Conservation (phyloP, 805 yeast species). For the Kuraishia molischiana region DNA sequence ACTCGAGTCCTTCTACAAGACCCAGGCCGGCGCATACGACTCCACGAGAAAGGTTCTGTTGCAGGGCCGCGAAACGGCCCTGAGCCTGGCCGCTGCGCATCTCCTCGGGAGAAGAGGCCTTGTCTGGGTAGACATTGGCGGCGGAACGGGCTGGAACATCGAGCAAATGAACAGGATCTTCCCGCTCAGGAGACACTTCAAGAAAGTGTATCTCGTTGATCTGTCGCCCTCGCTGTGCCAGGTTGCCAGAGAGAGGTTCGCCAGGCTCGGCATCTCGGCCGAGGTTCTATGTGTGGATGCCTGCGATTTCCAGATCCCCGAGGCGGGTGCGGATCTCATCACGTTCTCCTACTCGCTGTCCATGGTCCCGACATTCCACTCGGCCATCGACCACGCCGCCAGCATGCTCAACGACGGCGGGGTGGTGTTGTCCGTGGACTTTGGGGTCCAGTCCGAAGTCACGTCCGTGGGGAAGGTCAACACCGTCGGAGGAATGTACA, state of each 20-base stretch:
- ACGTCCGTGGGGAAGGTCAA: slow-evolving; percentile 59
- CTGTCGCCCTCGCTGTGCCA: slow-evolving; percentile 69
- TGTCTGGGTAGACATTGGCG: slow-evolving; percentile 77
- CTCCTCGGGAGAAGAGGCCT: slow-evolving; percentile 30
- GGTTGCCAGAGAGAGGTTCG: slow-evolving; percentile 54
- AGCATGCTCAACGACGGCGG: slow-evolving; percentile 46
- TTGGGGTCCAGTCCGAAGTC: slow-evolving; percentile 64
- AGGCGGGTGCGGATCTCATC: slow-evolving; percentile 51
- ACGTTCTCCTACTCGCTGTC: slow-evolving; percentile 76
- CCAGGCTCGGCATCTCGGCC: slow-evolving; percentile 44
- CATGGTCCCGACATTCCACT: slow-evolving; percentile 78
- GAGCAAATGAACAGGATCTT: slow-evolving; percentile 59
- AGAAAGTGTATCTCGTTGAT: slow-evolving; percentile 64
- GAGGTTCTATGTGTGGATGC: slow-evolving; percentile 69
- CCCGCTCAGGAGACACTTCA: slow-evolving; percentile 39
- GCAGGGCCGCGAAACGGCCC: slow-evolving; percentile 61
- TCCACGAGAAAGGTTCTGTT: slow-evolving; percentile 55
- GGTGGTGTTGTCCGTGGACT: slow-evolving; percentile 63
- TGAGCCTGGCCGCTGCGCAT: slow-evolving; percentile 51
- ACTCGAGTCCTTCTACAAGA: slow-evolving; percentile 61
- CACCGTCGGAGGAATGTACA: slow-evolving; percentile 64
- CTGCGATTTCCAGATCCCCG: slow-evolving; percentile 50
- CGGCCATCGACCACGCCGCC: slow-evolving; percentile 63
- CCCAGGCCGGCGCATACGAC: slow-evolving; percentile 73
- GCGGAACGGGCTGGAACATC: slow-evolving; percentile 80